These are phyloP conservation scores for Bruguiera gymnorhiza DNA, from an alignment of 345 rosid genomes.

Conservation along the genomic window DNA sequence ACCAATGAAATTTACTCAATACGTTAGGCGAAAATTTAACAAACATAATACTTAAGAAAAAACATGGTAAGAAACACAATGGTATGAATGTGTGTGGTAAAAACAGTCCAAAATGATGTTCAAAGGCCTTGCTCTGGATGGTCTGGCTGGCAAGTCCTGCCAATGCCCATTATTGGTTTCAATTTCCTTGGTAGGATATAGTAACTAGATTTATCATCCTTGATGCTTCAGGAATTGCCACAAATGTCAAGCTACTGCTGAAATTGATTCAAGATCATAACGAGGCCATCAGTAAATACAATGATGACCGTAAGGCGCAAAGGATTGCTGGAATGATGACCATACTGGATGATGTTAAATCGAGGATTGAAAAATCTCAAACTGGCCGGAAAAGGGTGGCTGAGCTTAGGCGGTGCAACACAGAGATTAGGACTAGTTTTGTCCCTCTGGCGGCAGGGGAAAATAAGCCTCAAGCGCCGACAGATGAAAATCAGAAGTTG, in stretches of 20 bases:
- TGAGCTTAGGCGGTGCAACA: constrained; percentile 69
- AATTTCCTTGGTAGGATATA: background rate
- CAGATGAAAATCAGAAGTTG: constrained; percentile 46
- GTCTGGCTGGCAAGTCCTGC: background rate
- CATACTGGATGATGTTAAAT: constrained; percentile 65
- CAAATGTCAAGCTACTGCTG: constrained; percentile 59
- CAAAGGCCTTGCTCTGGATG: no score
- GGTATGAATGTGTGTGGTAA: no score
- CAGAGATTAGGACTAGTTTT: constrained; percentile 52
- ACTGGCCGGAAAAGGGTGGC: constrained; percentile 31
- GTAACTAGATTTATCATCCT: no score
- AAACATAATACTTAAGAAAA: no score
- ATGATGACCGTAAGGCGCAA: constrained; percentile 50
- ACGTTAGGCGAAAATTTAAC: no score
- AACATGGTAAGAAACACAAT: no score
- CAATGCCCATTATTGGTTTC: background rate
- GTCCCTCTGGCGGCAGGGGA: constrained; percentile 8
- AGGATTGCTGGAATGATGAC: constrained; percentile 68
- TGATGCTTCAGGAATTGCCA: constrained; percentile 41
- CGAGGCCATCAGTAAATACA: constrained; percentile 42
- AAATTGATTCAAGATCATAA: constrained; percentile 72
- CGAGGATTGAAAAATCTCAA: constrained; percentile 59
- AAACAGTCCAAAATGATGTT: no score
- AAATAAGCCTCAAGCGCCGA: constrained; percentile 25
- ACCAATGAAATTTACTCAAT: no score